A percentile compares a stretch with the other conserved stretches of the same genome.
Evolutionary conservation across 2,329 filamentous ascomycete species (phyloP).

Genomic region (Fusarium chaquense): DNA sequence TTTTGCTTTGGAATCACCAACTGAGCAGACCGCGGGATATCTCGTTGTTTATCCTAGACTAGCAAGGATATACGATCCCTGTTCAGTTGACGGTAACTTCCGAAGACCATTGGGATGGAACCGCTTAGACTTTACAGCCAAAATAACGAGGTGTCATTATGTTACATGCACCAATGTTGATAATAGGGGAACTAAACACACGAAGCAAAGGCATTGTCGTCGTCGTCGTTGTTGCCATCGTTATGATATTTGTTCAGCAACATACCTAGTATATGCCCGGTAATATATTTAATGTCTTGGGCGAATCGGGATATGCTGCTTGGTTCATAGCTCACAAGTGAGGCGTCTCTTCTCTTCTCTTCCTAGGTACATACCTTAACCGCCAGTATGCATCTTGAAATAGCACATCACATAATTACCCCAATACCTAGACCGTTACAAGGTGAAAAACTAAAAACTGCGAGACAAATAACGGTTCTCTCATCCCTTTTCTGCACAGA

Average conservation of each 20-base stretch:
- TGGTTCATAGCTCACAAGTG: conserved; percentile 7
- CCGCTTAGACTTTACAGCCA: conserved; percentile 21
- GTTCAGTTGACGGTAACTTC: conserved; percentile 32
- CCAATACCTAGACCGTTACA: conserved; percentile 8
- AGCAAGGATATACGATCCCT: conserved; percentile 21
- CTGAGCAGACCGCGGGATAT: conserved; percentile 30
- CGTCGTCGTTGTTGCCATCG: not conserved
- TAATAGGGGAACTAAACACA: conserved; percentile 12
- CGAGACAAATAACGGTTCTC: conserved; percentile 27
- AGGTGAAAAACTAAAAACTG: conserved; percentile 6
- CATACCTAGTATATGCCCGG: not conserved
- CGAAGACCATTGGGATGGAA: conserved; percentile 15
- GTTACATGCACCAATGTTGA: conserved; percentile 16
- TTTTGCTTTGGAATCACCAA: conserved; percentile 31
- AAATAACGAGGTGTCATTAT: conserved; percentile 21
- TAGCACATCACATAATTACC: conserved; percentile 5
- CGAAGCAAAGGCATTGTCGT: not conserved
- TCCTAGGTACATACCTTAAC: not conserved
- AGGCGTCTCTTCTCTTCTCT: not conserved
- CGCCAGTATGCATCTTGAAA: conserved; percentile 7
- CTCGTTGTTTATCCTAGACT: conserved; percentile 3
- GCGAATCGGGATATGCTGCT: not conserved
- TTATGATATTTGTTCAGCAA: not conserved
- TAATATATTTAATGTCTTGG: not conserved
- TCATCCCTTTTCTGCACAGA: conserved; percentile 18